Base-by-base conservation (phyloP, 164 flowering plant species). In the Magnolia changhungtana region DNA sequence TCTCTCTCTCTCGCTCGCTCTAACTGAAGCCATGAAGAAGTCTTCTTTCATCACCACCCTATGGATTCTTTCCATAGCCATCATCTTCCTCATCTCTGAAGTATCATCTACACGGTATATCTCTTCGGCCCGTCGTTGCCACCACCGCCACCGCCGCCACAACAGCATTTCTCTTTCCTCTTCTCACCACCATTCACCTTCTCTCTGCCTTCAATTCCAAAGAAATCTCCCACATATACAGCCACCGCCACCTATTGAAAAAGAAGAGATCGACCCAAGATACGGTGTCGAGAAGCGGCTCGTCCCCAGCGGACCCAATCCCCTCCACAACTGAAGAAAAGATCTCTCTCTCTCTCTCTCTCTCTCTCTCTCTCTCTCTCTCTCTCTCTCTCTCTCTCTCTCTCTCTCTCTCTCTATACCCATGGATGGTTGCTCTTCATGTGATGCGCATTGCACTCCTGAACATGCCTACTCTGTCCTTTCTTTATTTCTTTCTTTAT, bases 291-390 rank as follows among this genome's bases (percentile, higher is more conserved):
- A 90, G 79, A 94, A 92, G 80, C 80, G 98, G 73, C 85, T 92
- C 1, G 98, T 94, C 18, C 98, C 98, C 1, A 81, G 86, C 1
- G 98, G 97, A 11, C 98, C 98, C 14, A 92, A 92, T 86, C 98
- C 98, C 8, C 90, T 94, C 76, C 98, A 94, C 83, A 91, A 94
- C 84, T 91, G 82, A 88, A 63, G 20, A 67, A 14, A 2, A 16
- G 8, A 16, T 23, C 27, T 50, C 75, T 31, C 4, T 68, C 45
- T 68, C n/a, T 8, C 21, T 70, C 7, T 3, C 3, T 68, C 7
- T 14, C 4, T 4, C 21, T 68, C 16, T 65, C 24, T 21, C 21
- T 21, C 20, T 65, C 23, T 20, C 16, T 19, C 10, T 64, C 23
- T 20, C 27, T 19, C 20, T 8, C 23, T 31, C 2, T 67, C 4